A percentile compares a stretch with the other conserved stretches of the same genome.
Conservation (phyloP, 2,329 filamentous ascomycete genomes). For the Penicillium aurantiogriseum region DNA sequence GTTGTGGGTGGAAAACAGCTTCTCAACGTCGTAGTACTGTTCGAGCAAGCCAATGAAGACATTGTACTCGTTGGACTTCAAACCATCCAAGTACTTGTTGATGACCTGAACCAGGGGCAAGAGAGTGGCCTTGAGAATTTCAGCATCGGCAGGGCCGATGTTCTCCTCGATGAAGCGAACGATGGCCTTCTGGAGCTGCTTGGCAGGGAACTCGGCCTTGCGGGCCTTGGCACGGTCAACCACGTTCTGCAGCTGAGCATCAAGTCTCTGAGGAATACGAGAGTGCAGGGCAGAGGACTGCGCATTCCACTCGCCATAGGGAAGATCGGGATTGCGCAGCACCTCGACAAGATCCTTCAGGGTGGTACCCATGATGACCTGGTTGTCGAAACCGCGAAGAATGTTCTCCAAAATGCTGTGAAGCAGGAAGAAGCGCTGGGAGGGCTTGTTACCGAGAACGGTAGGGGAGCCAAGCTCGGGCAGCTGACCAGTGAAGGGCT, state of each 20-base stretch:
- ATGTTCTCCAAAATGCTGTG: constrained; percentile 81
- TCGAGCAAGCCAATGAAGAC: constrained; percentile 78
- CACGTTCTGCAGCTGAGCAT: constrained; percentile 75
- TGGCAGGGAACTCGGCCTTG: constrained; percentile 85
- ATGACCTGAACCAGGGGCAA: constrained; percentile 76
- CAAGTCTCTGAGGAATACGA: constrained; percentile 93
- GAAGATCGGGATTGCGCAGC: constrained; percentile 82
- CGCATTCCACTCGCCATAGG: constrained; percentile 93
- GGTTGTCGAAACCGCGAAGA: constrained; percentile 91
- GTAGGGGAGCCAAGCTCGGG: constrained; percentile 83
- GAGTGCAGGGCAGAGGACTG: constrained; percentile 96
- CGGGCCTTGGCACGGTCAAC: constrained; percentile 79
- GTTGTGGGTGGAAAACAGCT: constrained; percentile 79
- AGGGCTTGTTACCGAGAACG: constrained; percentile 84
- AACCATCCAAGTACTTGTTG: constrained; percentile 76
- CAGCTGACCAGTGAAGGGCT: constrained; percentile 87
- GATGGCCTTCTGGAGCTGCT: constrained; percentile 79
- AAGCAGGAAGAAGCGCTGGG: constrained; percentile 79
- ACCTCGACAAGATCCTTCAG: constrained; percentile 89
- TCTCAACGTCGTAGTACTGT: constrained; percentile 79
- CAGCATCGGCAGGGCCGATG: constrained; percentile 68
- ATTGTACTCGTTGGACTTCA: constrained; percentile 84
- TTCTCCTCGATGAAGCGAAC: constrained; percentile 87
- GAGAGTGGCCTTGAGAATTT: constrained; percentile 69
- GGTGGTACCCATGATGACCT: constrained; percentile 86